Percentiles rank a stretch among this genome's conserved stretches.
phyloP scores from a whole-genome alignment of 2,329 filamentous ascomycete genomes.

The Hymenoscyphus repandus region DNA sequence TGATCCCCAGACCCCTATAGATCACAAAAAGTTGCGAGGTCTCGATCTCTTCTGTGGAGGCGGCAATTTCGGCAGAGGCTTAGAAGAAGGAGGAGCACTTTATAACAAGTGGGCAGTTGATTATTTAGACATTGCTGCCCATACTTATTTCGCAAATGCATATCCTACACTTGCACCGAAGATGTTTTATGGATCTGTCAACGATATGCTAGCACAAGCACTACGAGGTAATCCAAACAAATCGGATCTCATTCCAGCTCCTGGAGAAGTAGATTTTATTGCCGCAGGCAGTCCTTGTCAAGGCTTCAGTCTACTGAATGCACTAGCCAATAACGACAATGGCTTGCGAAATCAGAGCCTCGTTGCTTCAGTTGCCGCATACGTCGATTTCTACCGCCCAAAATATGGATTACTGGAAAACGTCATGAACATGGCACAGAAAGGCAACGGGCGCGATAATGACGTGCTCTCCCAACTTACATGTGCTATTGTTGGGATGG shows the following conservation, averaged over 20 bases:
- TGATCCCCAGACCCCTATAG: conserved; percentile 35
- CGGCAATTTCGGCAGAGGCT: conserved; percentile 69
- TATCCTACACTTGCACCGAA: conserved; percentile 34
- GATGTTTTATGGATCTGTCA: conserved; percentile 67
- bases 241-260: conserved; percentile 43
- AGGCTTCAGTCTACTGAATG: conserved; percentile 65
- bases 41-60: conserved; percentile 75
- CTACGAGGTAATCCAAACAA: conserved; percentile 44
- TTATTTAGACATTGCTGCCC: conserved; percentile 55
- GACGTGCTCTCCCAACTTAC: conserved; percentile 71
- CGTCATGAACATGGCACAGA: conserved; percentile 56
- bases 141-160: conserved; percentile 68
- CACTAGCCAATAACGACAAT: conserved; percentile 44
- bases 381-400: conserved; percentile 68
- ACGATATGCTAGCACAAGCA: conserved; percentile 56
- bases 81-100: conserved; percentile 66
- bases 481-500: conserved; percentile 67
- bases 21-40: conserved; percentile 44
- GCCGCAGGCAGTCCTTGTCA: conserved; percentile 73
- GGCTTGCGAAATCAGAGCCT: conserved; percentile 70
- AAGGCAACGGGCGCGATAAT: conserved; percentile 40
- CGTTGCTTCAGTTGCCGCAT: conserved; percentile 70
- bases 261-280: conserved; percentile 64
- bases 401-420: conserved; percentile 76
- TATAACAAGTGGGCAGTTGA: conserved; percentile 66